Evolutionary conservation across 768 basidiomycete genomes (phyloP).

Genomic region (Rubroboletus satanas): DNA sequence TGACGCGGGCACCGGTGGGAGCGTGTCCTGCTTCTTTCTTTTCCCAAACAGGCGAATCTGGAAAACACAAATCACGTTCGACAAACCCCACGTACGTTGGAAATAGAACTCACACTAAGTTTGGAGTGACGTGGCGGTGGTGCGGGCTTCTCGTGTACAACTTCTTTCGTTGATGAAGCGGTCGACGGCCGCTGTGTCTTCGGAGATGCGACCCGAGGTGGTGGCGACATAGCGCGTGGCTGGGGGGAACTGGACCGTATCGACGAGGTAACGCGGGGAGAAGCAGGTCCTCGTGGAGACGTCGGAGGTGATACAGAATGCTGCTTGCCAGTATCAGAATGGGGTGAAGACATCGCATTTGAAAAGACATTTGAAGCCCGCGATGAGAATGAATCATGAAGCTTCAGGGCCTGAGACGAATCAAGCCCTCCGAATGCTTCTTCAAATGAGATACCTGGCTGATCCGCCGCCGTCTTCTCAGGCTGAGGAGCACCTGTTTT

Average conservation of each 20-base stretch:
- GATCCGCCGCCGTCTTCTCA: slow-evolving; percentile 14
- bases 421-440: slow-evolving; percentile 53
- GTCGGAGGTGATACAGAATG: slow-evolving; percentile 40
- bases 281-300: slow-evolving; percentile 36
- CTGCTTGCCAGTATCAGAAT: slow-evolving; percentile 24
- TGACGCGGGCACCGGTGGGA: slow-evolving; percentile 40
- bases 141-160: slow-evolving; percentile 50
- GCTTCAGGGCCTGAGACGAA: slow-evolving; percentile 36
- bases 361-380: slow-evolving; percentile 32
- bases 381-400: slow-evolving; percentile 38
- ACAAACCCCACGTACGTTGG: neutral
- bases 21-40: slow-evolving; percentile 62
- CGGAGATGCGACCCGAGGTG: slow-evolving; percentile 50
- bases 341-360: slow-evolving; percentile 18
- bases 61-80: slow-evolving; percentile 1
- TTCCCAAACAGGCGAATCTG: slow-evolving; percentile 73
- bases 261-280: slow-evolving; percentile 28
- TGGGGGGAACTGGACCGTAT: slow-evolving; percentile 41
- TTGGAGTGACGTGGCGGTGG: slow-evolving; percentile 62
- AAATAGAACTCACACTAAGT: slow-evolving; percentile 58
- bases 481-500: slow-evolving; percentile 7
- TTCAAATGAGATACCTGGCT: slow-evolving; percentile 41
- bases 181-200: slow-evolving; percentile 55
- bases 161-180: slow-evolving; percentile 51
- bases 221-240: slow-evolving; percentile 42